A percentile compares a stretch with the other conserved stretches of the same genome.
phyloP scores from a whole-genome alignment of 2,329 filamentous ascomycete species.

The Colletotrichum melonis region DNA sequence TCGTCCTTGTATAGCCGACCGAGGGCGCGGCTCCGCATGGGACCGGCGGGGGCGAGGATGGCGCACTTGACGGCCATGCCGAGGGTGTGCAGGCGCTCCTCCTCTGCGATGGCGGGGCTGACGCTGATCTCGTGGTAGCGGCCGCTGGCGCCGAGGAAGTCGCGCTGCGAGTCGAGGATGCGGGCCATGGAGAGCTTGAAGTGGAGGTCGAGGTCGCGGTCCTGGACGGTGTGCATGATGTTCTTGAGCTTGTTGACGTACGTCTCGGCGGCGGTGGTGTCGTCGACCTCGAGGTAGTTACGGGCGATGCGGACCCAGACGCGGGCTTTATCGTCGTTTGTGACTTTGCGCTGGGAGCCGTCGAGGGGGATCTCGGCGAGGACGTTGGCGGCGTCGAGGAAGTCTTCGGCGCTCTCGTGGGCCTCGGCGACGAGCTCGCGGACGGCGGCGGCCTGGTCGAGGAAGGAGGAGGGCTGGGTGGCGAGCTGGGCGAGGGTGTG shows the following conservation, averaged over 20 bases:
- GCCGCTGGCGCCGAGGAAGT: constrained; percentile 88
- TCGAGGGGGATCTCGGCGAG: constrained; percentile 90
- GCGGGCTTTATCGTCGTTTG: constrained; percentile 82
- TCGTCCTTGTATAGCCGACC: constrained; percentile 95
- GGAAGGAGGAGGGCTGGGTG: constrained; percentile 72
- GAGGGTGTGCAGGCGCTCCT: constrained; percentile 86
- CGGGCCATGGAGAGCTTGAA: constrained; percentile 94
- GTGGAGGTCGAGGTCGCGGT: constrained; percentile 81
- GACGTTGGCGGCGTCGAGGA: constrained; percentile 78
- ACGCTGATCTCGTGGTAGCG: constrained; percentile 91
- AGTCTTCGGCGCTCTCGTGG: constrained; percentile 86
- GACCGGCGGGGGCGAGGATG: constrained; percentile 91
- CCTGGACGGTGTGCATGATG: constrained; percentile 81
- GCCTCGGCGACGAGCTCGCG: constrained; percentile 86
- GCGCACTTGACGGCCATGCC: constrained; percentile 91
- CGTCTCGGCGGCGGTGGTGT: constrained; percentile 84
- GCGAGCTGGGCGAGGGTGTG: constrained; percentile 76
- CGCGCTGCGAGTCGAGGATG: constrained; percentile 89
- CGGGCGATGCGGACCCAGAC: constrained; percentile 96
- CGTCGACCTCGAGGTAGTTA: constrained; percentile 93
- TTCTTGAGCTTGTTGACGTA: constrained; percentile 97
- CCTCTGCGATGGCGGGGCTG: constrained; percentile 81
- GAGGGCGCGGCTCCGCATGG: constrained; percentile 81
- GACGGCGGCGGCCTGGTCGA: constrained; percentile 85
- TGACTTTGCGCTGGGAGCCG: constrained; percentile 85